Percentiles rank a stretch among this genome's conserved stretches.
Conservation (phyloP, 768 basidiomycete species). For the Exidia glandulosa region DNA sequence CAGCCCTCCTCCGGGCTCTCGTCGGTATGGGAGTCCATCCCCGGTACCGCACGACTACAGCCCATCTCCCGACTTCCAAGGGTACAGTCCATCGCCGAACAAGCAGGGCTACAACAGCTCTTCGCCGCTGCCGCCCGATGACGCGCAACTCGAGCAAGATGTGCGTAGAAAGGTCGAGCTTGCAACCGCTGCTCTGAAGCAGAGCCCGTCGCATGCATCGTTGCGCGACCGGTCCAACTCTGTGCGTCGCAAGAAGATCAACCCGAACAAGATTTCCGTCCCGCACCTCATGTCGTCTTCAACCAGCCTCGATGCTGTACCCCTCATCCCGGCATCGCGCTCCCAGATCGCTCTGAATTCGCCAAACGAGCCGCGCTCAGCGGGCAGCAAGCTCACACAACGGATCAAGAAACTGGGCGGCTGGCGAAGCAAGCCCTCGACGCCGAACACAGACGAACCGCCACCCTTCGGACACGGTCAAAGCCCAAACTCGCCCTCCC, state of each 20-base stretch:
- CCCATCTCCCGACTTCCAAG: neutral
- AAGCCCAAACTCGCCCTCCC: neutral
- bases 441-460: constrained; percentile 37
- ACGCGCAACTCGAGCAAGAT: constrained; percentile 48
- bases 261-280: constrained; percentile 51
- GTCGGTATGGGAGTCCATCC: neutral
- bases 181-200: constrained; percentile 48
- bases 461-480: neutral
- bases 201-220: constrained; percentile 26
- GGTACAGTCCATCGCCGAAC: neutral
- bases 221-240: neutral
- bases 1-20: neutral
- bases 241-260: constrained; percentile 40
- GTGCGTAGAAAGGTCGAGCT: constrained; percentile 60
- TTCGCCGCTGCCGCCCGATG: constrained; percentile 28
- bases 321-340: constrained; percentile 35
- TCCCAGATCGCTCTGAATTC: constrained; percentile 23
- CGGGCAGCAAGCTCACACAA: constrained; percentile 44
- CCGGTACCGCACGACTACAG: neutral
- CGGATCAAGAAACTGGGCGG: constrained; percentile 66
- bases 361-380: constrained; percentile 14
- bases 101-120: constrained; percentile 9
- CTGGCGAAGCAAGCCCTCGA: constrained; percentile 42
- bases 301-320: constrained; percentile 56
- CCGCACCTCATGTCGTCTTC: constrained; percentile 58